Evolutionary conservation across 2,329 filamentous ascomycete species (phyloP), one percentile per base, ranked within the genome.

Genomic region (Thelonectria rubi): DNA sequence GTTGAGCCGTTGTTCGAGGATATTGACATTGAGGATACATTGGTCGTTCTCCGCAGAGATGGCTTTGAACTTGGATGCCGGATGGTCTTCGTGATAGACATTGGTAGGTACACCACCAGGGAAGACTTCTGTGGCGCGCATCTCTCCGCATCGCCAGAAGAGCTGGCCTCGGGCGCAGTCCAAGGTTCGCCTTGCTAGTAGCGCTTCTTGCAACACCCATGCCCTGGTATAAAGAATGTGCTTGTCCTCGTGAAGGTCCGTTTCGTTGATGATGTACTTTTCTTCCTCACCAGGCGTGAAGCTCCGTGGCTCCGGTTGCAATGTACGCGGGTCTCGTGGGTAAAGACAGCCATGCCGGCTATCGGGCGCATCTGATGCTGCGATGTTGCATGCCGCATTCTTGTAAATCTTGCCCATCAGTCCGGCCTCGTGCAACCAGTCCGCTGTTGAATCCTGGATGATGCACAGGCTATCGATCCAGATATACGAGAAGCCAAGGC

Each of bases 381-480:
- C 52, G 2, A 55, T 32, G 2, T 43, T 55, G 20, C 45, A 21
- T 32, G 30, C 37, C 12, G 52, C 32, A 20, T 47, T 55, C 24
- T 55, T 47, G 18, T 57, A 57, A 11, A 57, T 51, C 5, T 21
- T 43, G 14, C 46, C 47, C 55, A 57, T 57, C n/a, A 50, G 18
- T n/a, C 15, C 40, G n/a, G 55, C 46, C 26, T 57, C 55, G 7
- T 40, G 39, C 11, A 43, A 12, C 55, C 55, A 57, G 17, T 57
- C 55, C 3, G 40, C 12, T 2, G 40, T 12, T 5, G 55, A 51
- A 18, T 57, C 39, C 21, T 57, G 55, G 11, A 57, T 57, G 11
- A 57, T 57, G 55, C 47, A 57, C 14, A 50, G 7, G 5, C 45
- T 42, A 37, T 57, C 55, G 14, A 57, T 57, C 54, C 54, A 56